Evolutionary conservation across 1,284 basidiomycete species (phyloP).

Genomic region (Cryptococcus wingfieldii): DNA sequence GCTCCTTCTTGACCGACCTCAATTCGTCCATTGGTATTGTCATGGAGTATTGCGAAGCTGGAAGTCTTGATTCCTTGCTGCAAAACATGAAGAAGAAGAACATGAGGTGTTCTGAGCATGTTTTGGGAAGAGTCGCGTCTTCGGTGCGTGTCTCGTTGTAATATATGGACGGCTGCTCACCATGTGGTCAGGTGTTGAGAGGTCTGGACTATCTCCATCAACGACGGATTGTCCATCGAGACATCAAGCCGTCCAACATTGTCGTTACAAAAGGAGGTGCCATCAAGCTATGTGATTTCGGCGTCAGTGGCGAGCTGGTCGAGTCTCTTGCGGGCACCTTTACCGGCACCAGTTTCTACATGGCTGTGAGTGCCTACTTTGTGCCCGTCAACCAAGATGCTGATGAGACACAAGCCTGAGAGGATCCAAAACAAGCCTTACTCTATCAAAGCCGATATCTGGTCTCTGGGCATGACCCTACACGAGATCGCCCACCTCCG

Average conservation of each 20-base stretch:
- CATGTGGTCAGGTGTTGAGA: constrained; percentile 61
- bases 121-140: constrained; percentile 85
- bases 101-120: constrained; percentile 81
- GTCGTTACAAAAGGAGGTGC: constrained; percentile 79
- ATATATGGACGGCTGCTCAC: not conserved
- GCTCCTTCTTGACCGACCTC: constrained; percentile 89
- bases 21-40: constrained; percentile 91
- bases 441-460: constrained; percentile 94
- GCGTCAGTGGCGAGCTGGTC: constrained; percentile 91
- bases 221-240: constrained; percentile 88
- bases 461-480: constrained; percentile 91
- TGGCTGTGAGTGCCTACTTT: constrained; percentile 66
- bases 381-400: not conserved
- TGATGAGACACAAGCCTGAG: constrained; percentile 64
- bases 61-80: constrained; percentile 74
- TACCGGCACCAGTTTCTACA: constrained; percentile 94
- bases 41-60: constrained; percentile 91
- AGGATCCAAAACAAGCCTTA: constrained; percentile 84
- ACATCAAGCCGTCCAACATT: constrained; percentile 85
- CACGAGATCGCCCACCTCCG: constrained; percentile 86
- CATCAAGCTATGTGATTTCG: constrained; percentile 92
- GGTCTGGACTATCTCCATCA: constrained; percentile 90
- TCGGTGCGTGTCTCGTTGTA: constrained; percentile 57
- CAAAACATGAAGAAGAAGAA: constrained; percentile 76
- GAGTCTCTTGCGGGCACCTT: constrained; percentile 90